Evolutionary conservation across 345 rosid genomes (phyloP).

Genomic region (Eucalyptus sp.): DNA sequence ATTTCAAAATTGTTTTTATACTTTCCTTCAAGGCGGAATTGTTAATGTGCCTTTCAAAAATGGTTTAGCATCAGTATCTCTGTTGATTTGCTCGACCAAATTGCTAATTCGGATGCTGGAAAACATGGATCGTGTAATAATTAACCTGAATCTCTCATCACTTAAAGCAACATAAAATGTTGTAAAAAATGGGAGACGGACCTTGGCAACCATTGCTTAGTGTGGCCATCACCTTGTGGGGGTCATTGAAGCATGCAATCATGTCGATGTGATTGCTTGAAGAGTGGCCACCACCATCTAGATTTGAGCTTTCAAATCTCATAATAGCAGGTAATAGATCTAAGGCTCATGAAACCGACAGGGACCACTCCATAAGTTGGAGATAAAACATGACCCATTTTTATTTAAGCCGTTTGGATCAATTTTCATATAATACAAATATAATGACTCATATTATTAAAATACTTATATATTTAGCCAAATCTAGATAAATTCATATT

Average conservation of each 20-base stretch:
- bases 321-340: fast-evolving
- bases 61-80: not conserved
- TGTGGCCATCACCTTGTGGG: not conserved
- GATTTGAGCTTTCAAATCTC: not conserved
- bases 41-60: not conserved
- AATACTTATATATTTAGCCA: too few species aligned
- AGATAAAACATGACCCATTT: too few species aligned
- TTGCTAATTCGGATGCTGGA: not conserved
- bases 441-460: too few species aligned
- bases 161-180: not conserved
- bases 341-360: fast-evolving
- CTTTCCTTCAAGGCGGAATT: not conserved
- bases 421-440: not conserved
- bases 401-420: fast-evolving
- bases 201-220: not conserved
- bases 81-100: not conserved
- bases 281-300: too few species aligned
- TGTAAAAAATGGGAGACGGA: not conserved
- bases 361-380: not conserved
- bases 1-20: not conserved
- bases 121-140: not conserved
- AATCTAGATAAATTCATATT: too few species aligned
- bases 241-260: not conserved
- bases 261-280: not conserved
- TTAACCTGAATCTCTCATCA: not conserved